Evolutionary conservation across 305 asterid genomes (phyloP), one percentile per base, ranked within the genome.

Genomic region (Fraxinus velutina): DNA sequence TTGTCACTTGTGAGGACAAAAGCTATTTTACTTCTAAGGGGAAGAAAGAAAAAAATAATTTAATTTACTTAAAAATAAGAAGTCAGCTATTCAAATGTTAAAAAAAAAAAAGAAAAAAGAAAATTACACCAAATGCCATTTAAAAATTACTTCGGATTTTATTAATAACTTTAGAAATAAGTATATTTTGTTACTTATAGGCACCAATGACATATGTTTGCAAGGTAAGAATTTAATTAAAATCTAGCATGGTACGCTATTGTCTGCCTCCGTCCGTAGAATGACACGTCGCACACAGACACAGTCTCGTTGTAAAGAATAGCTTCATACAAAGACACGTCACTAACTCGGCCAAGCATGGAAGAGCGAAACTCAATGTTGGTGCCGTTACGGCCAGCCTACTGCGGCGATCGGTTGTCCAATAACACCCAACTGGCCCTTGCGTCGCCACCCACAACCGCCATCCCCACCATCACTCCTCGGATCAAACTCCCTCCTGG

Each of bases 401-500:
- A 66, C 82, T 70, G 88, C 73, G 86, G 79, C 15, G 86, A 55
- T 3, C 78, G 68, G 30, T 42, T 55, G 80, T 75, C 76, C 17
- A 19, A 22, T 60, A 21, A 78, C 81, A 64, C 80, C 79, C 79
- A 78, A 75, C 64, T 80, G 29, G 81, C 78, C 52, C 52, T 76
- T 27, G 75, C 76, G 15, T 73, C 68, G 15, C 75, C 75, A 36
- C 47, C 84, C 12, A 24, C 55, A 19, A 10, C 84, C 83, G 13
- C 77, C 60, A n/a, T 76, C 57, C 15, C 30, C 39, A 6, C 72
- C 79, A 52, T 82, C 8, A 27, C 34, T 27, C 32, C 86, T 60
- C 79, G 81, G 30, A 82, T 87, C 78, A 80, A 21, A n/a, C 75
- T 89, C 73, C 98, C 96, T 19, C 72, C 36, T n/a, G 93, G 89